Evolutionary conservation across 768 basidiomycete species (phyloP), one percentile per base, ranked within the genome.

Genomic region (Naganishia randhawae): DNA sequence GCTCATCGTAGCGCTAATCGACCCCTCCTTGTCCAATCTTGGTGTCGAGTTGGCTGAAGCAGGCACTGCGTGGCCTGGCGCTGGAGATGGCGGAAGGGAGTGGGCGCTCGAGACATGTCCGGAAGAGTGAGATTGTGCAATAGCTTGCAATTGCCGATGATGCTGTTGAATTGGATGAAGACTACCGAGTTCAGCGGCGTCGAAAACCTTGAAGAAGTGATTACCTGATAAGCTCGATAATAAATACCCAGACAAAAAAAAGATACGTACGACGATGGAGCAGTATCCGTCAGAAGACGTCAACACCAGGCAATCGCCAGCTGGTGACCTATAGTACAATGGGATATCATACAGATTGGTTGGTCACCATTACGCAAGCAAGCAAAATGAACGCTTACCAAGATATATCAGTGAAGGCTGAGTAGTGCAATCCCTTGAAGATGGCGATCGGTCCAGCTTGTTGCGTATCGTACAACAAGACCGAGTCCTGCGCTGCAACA

Each of bases 241-340:
- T 1, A 11, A 19, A n/a, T n/a, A n/a, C n/a, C n/a, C n/a, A n/a
- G n/a, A n/a, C n/a, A 4, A 42, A 16, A 7, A 9, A 62, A 19
- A 66, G 51, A 35, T 39, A 74, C 73, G 45, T 29, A 91, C 85
- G 73, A 96, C 84, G 67, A 97, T 85, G 0, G 95, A 96, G 82
- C 96, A 98, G 80, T 98, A 99, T 0, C 96, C 96, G 76, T 99
- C 96, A 31, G 92, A 87, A 0, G 92, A 91, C 1, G 93, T 89
- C 31, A 97, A 85, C 55, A 98, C 86, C 19, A 99, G 84, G 48
- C 90, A 86, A 79, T 96, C 92, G 3, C 96, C 96, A 74, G 98
- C 96, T 0, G 92, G 87, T 1, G 95, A 95, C 95, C 95, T 98
- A 74, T 29, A 35, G 31, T n/a, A 35, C 11, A 1, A 37, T 65